A percentile compares a stretch with the other conserved stretches of the same genome.
Evolutionary conservation across 495 filamentous ascomycete species (phyloP).

Genomic region (Hyphodiscus hymeniophilus): DNA sequence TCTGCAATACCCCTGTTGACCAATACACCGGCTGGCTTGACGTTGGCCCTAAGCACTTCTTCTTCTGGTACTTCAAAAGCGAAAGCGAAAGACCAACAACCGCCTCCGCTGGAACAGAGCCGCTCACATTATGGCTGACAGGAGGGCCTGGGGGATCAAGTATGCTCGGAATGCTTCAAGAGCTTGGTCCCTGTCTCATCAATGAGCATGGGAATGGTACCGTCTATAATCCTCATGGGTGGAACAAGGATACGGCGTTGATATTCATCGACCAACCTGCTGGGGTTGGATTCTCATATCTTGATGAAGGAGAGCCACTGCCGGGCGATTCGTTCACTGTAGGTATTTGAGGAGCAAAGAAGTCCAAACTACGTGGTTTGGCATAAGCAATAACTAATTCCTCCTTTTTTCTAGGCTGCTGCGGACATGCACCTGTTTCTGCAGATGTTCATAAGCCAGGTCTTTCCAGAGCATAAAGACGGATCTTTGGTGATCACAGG

Average conservation of each 20-base stretch:
- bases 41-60: conserved; percentile 2
- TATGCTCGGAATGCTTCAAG: conserved; percentile 4
- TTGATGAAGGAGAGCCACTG: conserved; percentile 25
- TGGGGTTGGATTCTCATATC: conserved; percentile 36
- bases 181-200: conserved; percentile 34
- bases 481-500: conserved; percentile 28
- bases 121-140: conserved; percentile 44
- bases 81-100: conserved; percentile 27
- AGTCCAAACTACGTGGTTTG: too few species aligned
- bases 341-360: too few species aligned
- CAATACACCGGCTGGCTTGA: conserved; percentile 17
- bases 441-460: conserved; percentile 32
- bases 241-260: conserved; percentile 37
- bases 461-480: conserved; percentile 28
- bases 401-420: too few species aligned
- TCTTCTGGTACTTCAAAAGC: conserved; percentile 27
- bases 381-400: too few species aligned
- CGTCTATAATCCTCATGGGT: conserved; percentile 36
- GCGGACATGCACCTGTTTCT: conserved; percentile 35
- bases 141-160: conserved; percentile 36
- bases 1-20: conserved; percentile 12
- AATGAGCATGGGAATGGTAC: conserved; percentile 33
- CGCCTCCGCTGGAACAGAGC: conserved; percentile 29
- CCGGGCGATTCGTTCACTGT: conserved; percentile 23
- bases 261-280: conserved; percentile 41